Conservation (phyloP, 345 rosid species). For the Eucalyptus albens region DNA sequence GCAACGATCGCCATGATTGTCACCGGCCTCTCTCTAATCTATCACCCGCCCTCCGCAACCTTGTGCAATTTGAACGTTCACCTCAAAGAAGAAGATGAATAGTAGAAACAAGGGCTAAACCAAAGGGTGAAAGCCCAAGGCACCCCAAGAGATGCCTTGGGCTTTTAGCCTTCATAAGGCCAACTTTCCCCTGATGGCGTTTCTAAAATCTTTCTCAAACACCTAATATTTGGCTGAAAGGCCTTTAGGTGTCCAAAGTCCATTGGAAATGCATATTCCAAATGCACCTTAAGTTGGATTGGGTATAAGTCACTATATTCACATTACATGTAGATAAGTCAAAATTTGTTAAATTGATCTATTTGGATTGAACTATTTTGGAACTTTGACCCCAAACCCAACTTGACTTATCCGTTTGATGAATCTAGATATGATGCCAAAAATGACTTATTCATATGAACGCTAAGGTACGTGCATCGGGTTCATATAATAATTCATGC, state of each 20-base stretch:
- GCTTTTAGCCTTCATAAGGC: rapidly evolving
- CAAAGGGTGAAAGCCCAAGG: no score
- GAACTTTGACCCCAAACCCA: neutral
- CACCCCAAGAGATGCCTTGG: no score
- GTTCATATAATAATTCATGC: neutral
- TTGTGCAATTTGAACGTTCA: rapidly evolving
- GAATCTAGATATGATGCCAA: neutral
- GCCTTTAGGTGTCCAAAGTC: no score
- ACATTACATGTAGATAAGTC: no score
- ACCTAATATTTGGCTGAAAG: no score
- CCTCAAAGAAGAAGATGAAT: rapidly evolving
- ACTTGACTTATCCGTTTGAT: neutral
- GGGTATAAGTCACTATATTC: no score
- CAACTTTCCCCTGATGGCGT: rapidly evolving
- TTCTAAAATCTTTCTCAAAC: no score
- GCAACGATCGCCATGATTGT: rapidly evolving
- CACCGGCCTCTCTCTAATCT: rapidly evolving
- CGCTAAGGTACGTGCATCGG: neutral
- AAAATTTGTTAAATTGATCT: no score
- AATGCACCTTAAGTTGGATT: no score
- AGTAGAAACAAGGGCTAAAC: rapidly evolving
- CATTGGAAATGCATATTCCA: no score
- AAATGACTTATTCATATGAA: neutral
- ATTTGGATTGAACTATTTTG: neutral
- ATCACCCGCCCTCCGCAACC: rapidly evolving